Evolutionary conservation across 345 rosid species (phyloP), one percentile per base, ranked within the genome.

Genomic region (Pistacia atlantica): DNA sequence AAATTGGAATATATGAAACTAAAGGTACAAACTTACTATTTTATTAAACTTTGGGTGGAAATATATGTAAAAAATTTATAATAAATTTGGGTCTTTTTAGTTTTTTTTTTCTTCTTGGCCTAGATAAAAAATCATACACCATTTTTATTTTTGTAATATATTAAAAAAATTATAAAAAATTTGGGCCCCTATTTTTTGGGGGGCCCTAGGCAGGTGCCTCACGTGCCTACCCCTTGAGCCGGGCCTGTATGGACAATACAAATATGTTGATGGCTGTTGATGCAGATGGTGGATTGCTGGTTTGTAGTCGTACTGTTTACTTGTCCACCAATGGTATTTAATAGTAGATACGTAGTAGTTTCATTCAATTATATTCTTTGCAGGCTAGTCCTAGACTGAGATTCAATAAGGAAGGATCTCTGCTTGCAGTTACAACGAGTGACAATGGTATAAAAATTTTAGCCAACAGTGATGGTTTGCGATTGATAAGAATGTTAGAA

Each of bases 281-380:
- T 66, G 95, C 86, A 8, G 91, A 87, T 49, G 89, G 94, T 37
- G 94, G 91, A 25, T 80, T 90, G 70, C 87, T 89, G 42, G 93
- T 90, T 73, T 82, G 90, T 82, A 46, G 72, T 75, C 5, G 7
- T 65, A 12, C 14, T 3, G 45, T 42, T 63, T 48, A 7, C 20
- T 16, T 71, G 25, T 33, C 3, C 62, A 25, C 33, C 38, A 37
- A 6, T 22, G 4, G 45, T 35, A 35, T 31, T 77, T 62, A 61
- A 73, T 25, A 11, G 1, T 17, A 11, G 60, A 12, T 64, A 5
- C 16, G 33, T 5, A 33, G 1, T 1, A 25, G 0, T 25, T 71
- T 25, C 8, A 65, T 59, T 45, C 4, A 0, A 38, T 13, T 60
- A 66, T 72, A 31, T 38, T 52, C 75, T 42, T 77, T 82, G 75